These are phyloP conservation scores for Naematelia aurantialba DNA, from an alignment of 768 basidiomycete genomes.

Conservation along the genomic window DNA sequence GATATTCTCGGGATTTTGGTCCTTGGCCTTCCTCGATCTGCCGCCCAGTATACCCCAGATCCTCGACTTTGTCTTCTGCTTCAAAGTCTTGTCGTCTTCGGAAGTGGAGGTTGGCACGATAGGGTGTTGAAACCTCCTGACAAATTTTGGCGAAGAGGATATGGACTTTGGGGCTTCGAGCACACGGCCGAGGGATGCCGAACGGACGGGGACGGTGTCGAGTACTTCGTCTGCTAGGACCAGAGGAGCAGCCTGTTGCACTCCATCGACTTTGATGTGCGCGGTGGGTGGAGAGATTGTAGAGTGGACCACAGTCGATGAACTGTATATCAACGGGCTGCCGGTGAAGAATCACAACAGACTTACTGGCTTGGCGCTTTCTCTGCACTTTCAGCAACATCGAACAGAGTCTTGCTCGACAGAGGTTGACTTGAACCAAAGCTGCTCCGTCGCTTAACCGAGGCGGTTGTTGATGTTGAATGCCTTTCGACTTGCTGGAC, in stretches of 20 bases:
- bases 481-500: conserved; percentile 14
- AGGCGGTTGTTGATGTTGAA: neutral
- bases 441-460: neutral
- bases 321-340: no score
- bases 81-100: conserved; percentile 19
- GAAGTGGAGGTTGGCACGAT: neutral
- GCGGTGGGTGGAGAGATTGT: neutral
- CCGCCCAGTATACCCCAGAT: conserved; percentile 38
- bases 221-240: conserved; percentile 1
- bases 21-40: conserved; percentile 23
- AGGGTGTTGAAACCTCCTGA: neutral
- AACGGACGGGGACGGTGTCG: conserved; percentile 19
- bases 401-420: conserved; percentile 30
- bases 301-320: neutral
- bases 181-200: conserved; percentile 28
- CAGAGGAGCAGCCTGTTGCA: conserved; percentile 4
- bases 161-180: neutral
- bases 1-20: neutral
- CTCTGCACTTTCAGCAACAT: neutral
- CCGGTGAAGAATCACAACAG: no score
- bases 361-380: neutral
- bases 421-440: neutral
- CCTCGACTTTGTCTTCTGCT: conserved; percentile 37
- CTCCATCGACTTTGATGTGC: neutral
- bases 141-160: neutral